Conservation (phyloP, 2,329 filamentous ascomycete species). For the Coniochaeta prunicola region DNA sequence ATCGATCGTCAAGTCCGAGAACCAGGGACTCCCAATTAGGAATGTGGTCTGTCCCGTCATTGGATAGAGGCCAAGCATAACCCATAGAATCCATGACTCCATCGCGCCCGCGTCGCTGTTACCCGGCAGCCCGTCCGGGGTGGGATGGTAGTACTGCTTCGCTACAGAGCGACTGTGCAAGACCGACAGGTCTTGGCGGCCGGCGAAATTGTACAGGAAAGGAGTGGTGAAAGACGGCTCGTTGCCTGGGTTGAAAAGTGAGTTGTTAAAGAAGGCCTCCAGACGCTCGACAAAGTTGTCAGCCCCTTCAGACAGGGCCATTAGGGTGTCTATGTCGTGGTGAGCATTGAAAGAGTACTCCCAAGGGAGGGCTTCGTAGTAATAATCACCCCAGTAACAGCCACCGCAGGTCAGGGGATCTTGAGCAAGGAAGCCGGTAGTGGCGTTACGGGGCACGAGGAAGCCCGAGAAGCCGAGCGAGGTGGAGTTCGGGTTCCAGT, state of each 20-base stretch:
- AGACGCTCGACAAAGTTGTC: constrained; percentile 49
- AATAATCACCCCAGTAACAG: constrained; percentile 59
- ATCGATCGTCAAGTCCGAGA: constrained; percentile 49
- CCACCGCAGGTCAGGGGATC: constrained; percentile 53
- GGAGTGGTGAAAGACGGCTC: constrained; percentile 61
- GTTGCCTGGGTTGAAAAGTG: constrained; percentile 61
- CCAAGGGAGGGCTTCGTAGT: constrained; percentile 55
- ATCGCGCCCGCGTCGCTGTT: constrained; percentile 68
- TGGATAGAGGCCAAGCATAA: constrained; percentile 62
- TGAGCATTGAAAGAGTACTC: constrained; percentile 64
- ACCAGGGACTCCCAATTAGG: constrained; percentile 58
- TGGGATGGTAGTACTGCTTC: constrained; percentile 50
- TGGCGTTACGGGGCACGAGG: constrained; percentile 50
- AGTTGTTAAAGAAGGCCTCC: constrained; percentile 53
- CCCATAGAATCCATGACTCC: constrained; percentile 64
- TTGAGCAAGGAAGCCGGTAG: constrained; percentile 43
- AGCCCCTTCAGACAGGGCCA: constrained; percentile 47
- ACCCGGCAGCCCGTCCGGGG: constrained; percentile 52
- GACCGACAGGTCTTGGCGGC: constrained; percentile 55
- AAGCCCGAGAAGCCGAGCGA: constrained; percentile 59
- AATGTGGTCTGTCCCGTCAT: constrained; percentile 63
- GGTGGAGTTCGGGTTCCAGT: constrained; percentile 55
- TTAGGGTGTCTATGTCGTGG: constrained; percentile 53
- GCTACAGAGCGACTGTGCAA: constrained; percentile 50
- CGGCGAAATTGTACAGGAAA: constrained; percentile 62